A percentile compares a stretch with the other conserved stretches of the same genome.
Conservation (phyloP, 202 grass and related monocot genomes). For the Tripidium arundinaceum region DNA sequence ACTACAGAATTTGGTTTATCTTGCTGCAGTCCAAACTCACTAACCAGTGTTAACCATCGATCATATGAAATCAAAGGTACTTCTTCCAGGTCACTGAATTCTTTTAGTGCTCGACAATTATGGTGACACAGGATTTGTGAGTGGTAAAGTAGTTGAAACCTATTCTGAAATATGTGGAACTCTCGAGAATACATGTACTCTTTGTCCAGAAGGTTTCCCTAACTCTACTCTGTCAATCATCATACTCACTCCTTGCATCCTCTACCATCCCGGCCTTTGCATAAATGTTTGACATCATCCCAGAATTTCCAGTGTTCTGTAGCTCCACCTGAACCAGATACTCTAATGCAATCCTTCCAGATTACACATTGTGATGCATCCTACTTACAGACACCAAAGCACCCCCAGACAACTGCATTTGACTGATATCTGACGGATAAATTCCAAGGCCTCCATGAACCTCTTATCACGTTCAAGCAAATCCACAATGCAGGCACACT, state of each 20-base stretch:
- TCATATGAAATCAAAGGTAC: conserved; percentile 3
- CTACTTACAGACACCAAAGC: too few species aligned
- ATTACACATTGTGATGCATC: conserved; percentile 54
- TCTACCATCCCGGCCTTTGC: conserved; percentile 43
- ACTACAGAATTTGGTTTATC: background rate
- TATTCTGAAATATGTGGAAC: too few species aligned
- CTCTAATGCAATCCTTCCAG: conserved; percentile 48
- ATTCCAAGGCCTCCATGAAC: conserved; percentile 42
- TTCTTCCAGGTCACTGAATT: background rate
- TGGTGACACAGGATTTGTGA: background rate
- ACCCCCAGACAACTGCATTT: conserved; percentile 52
- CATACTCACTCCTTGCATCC: conserved; percentile 55
- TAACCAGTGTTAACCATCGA: background rate
- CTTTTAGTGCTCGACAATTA: background rate
- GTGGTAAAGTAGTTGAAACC: too few species aligned
- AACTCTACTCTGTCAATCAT: conserved; percentile 52
- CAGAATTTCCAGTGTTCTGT: conserved; percentile 57
- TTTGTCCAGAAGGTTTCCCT: conserved; percentile 54
- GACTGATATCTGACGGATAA: conserved; percentile 39
- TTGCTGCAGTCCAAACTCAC: background rate
- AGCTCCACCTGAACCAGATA: conserved; percentile 53
- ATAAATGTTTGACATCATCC: conserved; percentile 71
- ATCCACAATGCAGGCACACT: conserved; percentile 60
- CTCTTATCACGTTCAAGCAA: conserved; percentile 60
- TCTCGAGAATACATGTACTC: too few species aligned